Evolutionary conservation across 2,329 filamentous ascomycete species (phyloP).

Genomic region (Pseudonectria foliicola): DNA sequence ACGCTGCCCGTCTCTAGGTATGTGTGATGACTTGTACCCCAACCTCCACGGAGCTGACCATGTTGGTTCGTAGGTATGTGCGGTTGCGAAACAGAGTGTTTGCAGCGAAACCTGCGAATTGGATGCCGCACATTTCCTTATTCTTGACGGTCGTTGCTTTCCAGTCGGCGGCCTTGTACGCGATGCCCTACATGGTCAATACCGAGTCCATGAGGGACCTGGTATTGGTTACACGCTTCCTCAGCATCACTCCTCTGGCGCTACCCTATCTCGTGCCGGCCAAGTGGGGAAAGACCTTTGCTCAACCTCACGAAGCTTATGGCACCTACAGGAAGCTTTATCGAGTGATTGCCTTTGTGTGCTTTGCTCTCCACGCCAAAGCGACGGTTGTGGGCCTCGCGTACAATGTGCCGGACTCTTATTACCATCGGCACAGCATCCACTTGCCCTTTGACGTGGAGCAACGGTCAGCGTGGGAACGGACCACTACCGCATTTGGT

Average conservation of each 20-base stretch:
- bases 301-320: slow-evolving; percentile 32
- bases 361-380: slow-evolving; percentile 38
- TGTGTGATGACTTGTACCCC: slow-evolving; percentile 1
- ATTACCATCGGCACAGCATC: slow-evolving; percentile 42
- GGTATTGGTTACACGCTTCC: slow-evolving; percentile 25
- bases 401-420: slow-evolving; percentile 39
- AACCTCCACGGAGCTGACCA: neutral
- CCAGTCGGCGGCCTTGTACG: slow-evolving; percentile 29
- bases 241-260: slow-evolving; percentile 40
- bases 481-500: slow-evolving; percentile 36
- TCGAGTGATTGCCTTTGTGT: slow-evolving; percentile 36
- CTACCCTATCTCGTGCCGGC: slow-evolving; percentile 40
- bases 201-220: slow-evolving; percentile 33
- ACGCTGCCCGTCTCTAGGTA: slow-evolving; percentile 26
- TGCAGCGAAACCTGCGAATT: slow-evolving; percentile 36
- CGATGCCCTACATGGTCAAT: slow-evolving; percentile 34
- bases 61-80: slow-evolving; percentile 14
- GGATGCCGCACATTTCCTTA: slow-evolving; percentile 32
- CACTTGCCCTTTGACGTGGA: slow-evolving; percentile 39
- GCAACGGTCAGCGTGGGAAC: slow-evolving; percentile 36
- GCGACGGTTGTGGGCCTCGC: slow-evolving; percentile 35
- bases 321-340: slow-evolving; percentile 40
- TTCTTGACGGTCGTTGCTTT: slow-evolving; percentile 27
- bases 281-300: slow-evolving; percentile 40
- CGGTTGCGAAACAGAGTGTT: slow-evolving; percentile 24